Evolutionary conservation across 805 yeast genomes (phyloP).

Genomic region (Komagataella kurtzmanii): DNA sequence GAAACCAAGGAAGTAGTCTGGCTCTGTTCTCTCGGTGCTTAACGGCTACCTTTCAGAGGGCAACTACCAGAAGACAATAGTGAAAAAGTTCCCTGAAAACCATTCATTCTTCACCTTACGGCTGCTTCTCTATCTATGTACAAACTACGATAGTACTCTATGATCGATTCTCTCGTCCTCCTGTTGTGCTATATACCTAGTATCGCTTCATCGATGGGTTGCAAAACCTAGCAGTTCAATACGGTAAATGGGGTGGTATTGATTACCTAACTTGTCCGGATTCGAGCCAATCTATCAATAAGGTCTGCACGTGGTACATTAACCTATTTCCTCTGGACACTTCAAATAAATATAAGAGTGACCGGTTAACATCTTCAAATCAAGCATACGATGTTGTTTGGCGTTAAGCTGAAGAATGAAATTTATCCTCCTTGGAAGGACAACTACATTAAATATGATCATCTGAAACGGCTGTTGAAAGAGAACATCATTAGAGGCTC

Average conservation of each 20-base stretch:
- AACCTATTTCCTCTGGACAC: background rate
- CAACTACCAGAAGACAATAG: no score
- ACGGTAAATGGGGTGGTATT: background rate
- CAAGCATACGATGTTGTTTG: slow-evolving; percentile 55
- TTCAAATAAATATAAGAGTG: background rate
- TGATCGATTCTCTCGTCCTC: no score
- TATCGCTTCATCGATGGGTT: background rate
- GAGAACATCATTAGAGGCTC: slow-evolving; percentile 39
- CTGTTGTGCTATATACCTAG: no score
- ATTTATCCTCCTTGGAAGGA: slow-evolving; percentile 82
- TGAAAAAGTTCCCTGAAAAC: no score
- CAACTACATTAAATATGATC: slow-evolving; percentile 53
- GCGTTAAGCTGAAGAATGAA: slow-evolving; percentile 70
- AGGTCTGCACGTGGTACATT: background rate
- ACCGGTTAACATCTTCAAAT: background rate
- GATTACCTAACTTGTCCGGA: background rate
- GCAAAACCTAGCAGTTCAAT: background rate
- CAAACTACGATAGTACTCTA: no score
- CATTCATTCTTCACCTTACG: no score
- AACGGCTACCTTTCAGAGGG: no score
- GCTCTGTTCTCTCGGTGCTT: no score
- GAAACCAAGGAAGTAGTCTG: no score
- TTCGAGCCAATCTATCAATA: background rate
- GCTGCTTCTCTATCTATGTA: no score
- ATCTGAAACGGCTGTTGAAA: slow-evolving; percentile 51